These are phyloP conservation scores for Salvia miltiorrhiza DNA, from an alignment of 257 asterid species.

Conservation along the genomic window DNA sequence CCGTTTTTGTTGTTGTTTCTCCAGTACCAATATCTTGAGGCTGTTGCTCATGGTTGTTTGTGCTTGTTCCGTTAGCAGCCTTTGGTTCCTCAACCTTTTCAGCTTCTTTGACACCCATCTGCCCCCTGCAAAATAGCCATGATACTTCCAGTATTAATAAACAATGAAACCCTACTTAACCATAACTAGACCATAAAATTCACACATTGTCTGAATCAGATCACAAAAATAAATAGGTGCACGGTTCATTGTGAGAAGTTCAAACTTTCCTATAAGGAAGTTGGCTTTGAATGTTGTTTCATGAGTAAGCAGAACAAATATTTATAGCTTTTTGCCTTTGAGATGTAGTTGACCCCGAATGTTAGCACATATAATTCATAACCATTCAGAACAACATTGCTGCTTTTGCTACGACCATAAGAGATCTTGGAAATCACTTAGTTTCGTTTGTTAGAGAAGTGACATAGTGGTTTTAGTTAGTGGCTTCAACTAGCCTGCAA, in stretches of 20 bases:
- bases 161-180: neutral
- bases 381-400: neutral
- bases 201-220: neutral
- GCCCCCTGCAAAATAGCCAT: constrained; percentile 57
- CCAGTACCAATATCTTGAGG: constrained; percentile 37
- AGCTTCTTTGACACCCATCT: constrained; percentile 67
- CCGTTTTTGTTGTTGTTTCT: constrained; percentile 33
- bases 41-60: constrained; percentile 33
- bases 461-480: neutral
- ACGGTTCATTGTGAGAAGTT: neutral
- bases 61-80: constrained; percentile 43
- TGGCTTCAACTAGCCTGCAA: constrained; percentile 4
- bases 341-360: neutral
- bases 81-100: constrained; percentile 43
- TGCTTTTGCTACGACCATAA: neutral
- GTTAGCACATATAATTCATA: neutral
- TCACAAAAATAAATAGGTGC: neutral
- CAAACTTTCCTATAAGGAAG: neutral
- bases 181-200: neutral
- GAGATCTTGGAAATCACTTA: neutral
- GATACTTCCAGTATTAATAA: constrained; percentile 4
- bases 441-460: neutral
- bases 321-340: constrained; percentile 6
- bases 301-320: neutral
- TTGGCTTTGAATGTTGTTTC: neutral